Evolutionary conservation across 768 basidiomycete species (phyloP).

Genomic region (Heimioporus sp.): DNA sequence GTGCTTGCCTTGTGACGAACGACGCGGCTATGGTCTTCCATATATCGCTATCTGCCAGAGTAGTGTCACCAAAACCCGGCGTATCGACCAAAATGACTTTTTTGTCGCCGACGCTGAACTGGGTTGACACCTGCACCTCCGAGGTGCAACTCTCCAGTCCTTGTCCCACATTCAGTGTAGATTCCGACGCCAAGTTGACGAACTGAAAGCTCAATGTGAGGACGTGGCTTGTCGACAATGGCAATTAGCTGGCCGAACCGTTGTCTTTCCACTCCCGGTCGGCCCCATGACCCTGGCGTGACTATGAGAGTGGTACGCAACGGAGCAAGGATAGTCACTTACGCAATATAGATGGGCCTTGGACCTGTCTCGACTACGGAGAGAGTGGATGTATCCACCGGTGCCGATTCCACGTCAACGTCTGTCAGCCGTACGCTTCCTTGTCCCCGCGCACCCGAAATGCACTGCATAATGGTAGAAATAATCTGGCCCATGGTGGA

Average conservation of each 20-base stretch:
- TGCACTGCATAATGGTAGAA: slow-evolving; percentile 1
- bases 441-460: slow-evolving; percentile 6
- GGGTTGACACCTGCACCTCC: slow-evolving; percentile 28
- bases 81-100: slow-evolving; percentile 55
- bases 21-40: slow-evolving; percentile 47
- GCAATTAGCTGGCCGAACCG: slow-evolving; percentile 16
- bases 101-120: slow-evolving; percentile 27
- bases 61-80: slow-evolving; percentile 60
- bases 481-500: slow-evolving; percentile 21
- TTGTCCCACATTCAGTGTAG: slow-evolving; percentile 27
- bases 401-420: slow-evolving; percentile 17
- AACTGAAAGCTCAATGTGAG: slow-evolving; percentile 24
- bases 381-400: background rate
- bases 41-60: slow-evolving; percentile 46
- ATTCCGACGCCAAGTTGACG: slow-evolving; percentile 32
- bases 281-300: slow-evolving; percentile 25
- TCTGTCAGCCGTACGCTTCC: slow-evolving; percentile 14
- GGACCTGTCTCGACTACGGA: background rate
- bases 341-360: slow-evolving; percentile 29
- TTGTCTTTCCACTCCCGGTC: slow-evolving; percentile 32
- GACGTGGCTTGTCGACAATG: background rate
- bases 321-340: slow-evolving; percentile 6
- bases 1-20: slow-evolving; percentile 25
- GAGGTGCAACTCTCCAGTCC: slow-evolving; percentile 36
- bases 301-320: slow-evolving; percentile 2